Conservation (phyloP, 1,139 yeast genomes). For the Saccharomycopsis hybrid region DNA sequence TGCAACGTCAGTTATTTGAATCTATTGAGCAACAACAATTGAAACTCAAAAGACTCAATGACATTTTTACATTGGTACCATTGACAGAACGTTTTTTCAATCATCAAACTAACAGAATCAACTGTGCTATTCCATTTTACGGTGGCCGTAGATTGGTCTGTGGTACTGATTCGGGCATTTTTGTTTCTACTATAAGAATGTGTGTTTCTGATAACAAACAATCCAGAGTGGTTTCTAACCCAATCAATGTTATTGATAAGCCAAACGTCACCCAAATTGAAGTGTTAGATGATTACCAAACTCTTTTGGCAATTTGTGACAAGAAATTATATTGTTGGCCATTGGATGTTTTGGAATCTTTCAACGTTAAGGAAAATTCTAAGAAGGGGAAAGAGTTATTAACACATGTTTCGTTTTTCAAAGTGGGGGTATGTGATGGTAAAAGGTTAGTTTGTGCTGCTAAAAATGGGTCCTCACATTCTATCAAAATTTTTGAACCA, state of each 20-base stretch:
- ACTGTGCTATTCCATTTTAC: slow-evolving; percentile 90
- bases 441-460: slow-evolving; percentile 86
- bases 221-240: slow-evolving; percentile 57
- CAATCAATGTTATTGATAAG: slow-evolving; percentile 71
- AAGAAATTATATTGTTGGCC: slow-evolving; percentile 82
- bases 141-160: slow-evolving; percentile 88
- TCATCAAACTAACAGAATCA: slow-evolving; percentile 62
- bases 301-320: slow-evolving; percentile 75
- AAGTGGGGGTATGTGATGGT: slow-evolving; percentile 89
- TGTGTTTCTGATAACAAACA: slow-evolving; percentile 31
- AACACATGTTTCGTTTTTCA: slow-evolving; percentile 81
- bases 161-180: slow-evolving; percentile 90
- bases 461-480: slow-evolving; percentile 64
- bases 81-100: slow-evolving; percentile 70
- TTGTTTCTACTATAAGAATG: slow-evolving; percentile 57
- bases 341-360: slow-evolving; percentile 50
- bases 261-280: slow-evolving; percentile 83
- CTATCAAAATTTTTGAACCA: slow-evolving; percentile 85
- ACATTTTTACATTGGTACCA: slow-evolving; percentile 73
- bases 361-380: slow-evolving; percentile 50
- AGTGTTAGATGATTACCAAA: slow-evolving; percentile 86
- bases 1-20: slow-evolving; percentile 75
- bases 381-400: slow-evolving; percentile 73
- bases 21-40: slow-evolving; percentile 76
- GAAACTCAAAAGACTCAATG: slow-evolving; percentile 63